A percentile compares a stretch with the other conserved stretches of the same genome.
Conservation (phyloP, 23 red algal species). For the Cyanidium caldarium region DNA sequence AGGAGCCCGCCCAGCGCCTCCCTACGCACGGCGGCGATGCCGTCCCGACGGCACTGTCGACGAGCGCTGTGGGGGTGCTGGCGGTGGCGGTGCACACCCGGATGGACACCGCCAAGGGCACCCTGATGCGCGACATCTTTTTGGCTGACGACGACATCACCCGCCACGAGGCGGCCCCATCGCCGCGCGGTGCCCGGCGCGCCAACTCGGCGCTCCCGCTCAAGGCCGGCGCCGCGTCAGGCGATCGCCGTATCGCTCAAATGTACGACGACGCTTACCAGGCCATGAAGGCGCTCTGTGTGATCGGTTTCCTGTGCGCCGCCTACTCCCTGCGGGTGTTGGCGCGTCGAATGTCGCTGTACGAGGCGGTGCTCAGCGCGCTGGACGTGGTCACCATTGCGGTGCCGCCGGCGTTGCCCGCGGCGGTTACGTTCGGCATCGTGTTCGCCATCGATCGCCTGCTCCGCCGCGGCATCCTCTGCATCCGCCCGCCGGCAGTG, state of each 20-base stretch:
- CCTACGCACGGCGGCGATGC: too few species aligned
- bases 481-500: background rate
- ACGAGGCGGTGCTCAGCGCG: background rate
- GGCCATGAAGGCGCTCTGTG: background rate
- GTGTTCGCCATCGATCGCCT: conserved; percentile 15
- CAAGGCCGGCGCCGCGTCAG: background rate
- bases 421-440: conserved; percentile 24
- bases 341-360: background rate
- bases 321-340: background rate
- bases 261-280: background rate
- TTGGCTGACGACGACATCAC: background rate
- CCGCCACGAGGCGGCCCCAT: background rate
- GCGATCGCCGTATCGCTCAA: background rate
- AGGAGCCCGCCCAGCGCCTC: too few species aligned
- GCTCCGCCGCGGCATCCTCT: background rate
- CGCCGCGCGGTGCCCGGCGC: background rate
- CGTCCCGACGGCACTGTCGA: background rate
- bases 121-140: background rate
- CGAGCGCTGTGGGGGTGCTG: background rate
- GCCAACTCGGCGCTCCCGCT: too few species aligned
- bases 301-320: background rate
- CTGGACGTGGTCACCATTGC: conserved; percentile 23
- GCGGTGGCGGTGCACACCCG: background rate
- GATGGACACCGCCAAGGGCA: background rate
- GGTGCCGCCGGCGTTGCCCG: conserved; percentile 16